Evolutionary conservation across 371 early-diverging fungal genomes (phyloP).

Genomic region (Smittium culicis): DNA sequence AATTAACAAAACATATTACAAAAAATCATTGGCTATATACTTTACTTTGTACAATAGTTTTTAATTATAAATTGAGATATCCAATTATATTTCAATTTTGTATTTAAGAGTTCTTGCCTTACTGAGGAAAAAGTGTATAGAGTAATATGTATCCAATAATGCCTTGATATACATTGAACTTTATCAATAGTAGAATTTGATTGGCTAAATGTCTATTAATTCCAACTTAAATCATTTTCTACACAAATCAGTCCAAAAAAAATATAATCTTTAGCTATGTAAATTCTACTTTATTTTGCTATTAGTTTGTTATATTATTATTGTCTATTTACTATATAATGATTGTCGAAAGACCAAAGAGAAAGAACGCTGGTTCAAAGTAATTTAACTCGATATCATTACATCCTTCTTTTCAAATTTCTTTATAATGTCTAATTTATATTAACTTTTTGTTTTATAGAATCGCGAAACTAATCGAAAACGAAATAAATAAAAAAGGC

Average conservation of each 20-base stretch:
- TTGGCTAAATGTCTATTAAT: background rate
- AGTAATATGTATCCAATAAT: background rate
- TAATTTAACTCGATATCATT: too few species aligned
- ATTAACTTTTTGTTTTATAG: slow-evolving; percentile 5
- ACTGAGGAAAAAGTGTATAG: background rate
- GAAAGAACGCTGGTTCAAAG: slow-evolving; percentile 1
- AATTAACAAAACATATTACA: too few species aligned
- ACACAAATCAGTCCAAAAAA: background rate
- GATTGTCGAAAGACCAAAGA: slow-evolving; percentile 6
- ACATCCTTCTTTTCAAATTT: slow-evolving; percentile 3
- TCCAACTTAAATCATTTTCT: background rate
- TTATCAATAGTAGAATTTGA: background rate
- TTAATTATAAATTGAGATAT: too few species aligned
- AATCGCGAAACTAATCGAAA: slow-evolving; percentile 2
- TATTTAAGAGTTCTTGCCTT: too few species aligned
- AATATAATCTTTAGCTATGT: background rate
- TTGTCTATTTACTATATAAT: background rate
- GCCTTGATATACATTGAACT: background rate
- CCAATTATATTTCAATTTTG: too few species aligned
- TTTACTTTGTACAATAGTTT: too few species aligned
- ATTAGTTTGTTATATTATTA: background rate
- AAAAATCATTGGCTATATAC: too few species aligned
- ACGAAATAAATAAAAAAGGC: slow-evolving; percentile 9
- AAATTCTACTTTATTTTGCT: background rate
- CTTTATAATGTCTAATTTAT: background rate